Evolutionary conservation across 83 land plant species (phyloP), one percentile per base, ranked within the genome.

Genomic region (Diphasiastrum complanatum): DNA sequence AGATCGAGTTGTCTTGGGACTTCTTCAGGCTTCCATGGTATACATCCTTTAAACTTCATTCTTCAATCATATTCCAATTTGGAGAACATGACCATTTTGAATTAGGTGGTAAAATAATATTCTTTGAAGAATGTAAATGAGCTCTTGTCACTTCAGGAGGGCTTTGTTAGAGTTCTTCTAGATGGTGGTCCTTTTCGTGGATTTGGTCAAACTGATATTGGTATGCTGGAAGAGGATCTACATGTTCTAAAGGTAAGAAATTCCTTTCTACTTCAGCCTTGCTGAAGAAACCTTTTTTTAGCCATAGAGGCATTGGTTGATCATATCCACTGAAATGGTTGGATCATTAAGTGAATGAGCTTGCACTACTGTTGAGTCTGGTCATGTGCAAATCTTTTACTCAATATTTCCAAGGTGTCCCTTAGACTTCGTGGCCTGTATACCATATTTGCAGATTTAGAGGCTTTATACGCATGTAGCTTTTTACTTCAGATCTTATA

Each of bases 131-230:
- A 6, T 36, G 45, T 18, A 52, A 10, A 45, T 18, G 0, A 19
- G 14, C 26, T 10, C 18, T 33, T 31, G 32, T 8, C n/a, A 35
- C 22, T 60, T 24, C 68, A 92, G 98, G 98, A 85, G 60, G 95
- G 79, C 25, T 82, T 72, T 64, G 61, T 78, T 26, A 76, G 90
- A 70, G 81, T 88, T 34, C 62, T 92, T 48, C 72, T 92, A 28
- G 84, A 88, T 79, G 98, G 98, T 67, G 98, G 98, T 18, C 95
- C 98, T 60, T 78, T 82, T n/a, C 83, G 98, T 48, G 96, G 74
- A 33, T 92, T 88, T 74, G 80, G 91, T 56, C 75, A 65, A 40
- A 69, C 61, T 45, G 98, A 92, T 72, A 56, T 74, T 29, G 37
- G 22, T 16, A 51, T 83, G 79, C 79, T 92, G 60, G 80, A 79